Base-by-base conservation (phyloP, 2,329 filamentous ascomycete genomes). In the Gyromitra esculenta region DNA sequence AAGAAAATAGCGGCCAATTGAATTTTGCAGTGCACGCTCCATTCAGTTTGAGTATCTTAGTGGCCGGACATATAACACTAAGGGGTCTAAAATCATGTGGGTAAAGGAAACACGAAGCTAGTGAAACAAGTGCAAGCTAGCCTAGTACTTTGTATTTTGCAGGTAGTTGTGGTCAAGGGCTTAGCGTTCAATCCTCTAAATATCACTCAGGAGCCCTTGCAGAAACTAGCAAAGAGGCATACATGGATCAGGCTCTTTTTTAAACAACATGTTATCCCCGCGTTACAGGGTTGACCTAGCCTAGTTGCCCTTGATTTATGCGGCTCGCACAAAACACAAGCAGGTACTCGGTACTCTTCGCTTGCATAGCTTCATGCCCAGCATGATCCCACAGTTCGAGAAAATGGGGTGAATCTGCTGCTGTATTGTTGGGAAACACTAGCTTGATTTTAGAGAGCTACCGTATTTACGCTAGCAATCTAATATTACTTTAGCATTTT, bases 61-160 rank as follows among this genome's bases (percentile, higher is more conserved):
- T 41, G 65, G 72, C 2, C n/a, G 43, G 7, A 72, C 65, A n/a
- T 75, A 64, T 50, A 21, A 35, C 5, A 2, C 35, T 6, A 37
- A 4, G 1, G 60, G 43, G 5, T 9, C 21, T 0, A 64, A 64
- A 48, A 50, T 15, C 8, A 11, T 52, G 3, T 59, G 13, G 48
- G 57, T 50, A 2, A 75, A 63, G 50, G 35, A 35, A 39, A 48
- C 21, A 37, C 21, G 21, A 65, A 76, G 54, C 37, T 69, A 73
- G 2, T 76, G 64, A 59, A 65, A 77, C 59, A 75, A 72, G 50
- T 4, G 59, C 73, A 79, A 60, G 76, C 59, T 9, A 76, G 43
- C 41, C 39, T 71, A 7, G 59, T 64, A 6, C 50, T 75, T 39
- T 62, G 43, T 18, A 31, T 70, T 73, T 72, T 74, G 37, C 60